Conservation (phyloP, 495 filamentous ascomycete genomes). For the Hypomontagnella monticulosa region DNA sequence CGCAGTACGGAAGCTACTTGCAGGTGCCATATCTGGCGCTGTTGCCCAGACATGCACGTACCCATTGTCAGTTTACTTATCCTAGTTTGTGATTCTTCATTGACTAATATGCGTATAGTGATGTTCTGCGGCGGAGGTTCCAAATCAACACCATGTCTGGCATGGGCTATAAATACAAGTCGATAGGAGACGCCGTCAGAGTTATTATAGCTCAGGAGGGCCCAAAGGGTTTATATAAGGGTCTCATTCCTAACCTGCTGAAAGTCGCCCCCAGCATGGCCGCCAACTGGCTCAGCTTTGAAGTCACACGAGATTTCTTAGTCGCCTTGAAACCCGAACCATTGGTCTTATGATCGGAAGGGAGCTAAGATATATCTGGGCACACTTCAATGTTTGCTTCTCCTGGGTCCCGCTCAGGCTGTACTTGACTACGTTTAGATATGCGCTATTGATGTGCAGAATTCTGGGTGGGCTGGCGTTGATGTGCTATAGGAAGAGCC, state of each 20-base stretch:
- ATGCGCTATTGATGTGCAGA: slow-evolving; percentile 20
- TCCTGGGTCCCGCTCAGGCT: slow-evolving; percentile 25
- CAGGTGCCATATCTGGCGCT: slow-evolving; percentile 92
- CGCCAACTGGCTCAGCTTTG: slow-evolving; percentile 96
- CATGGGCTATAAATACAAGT: slow-evolving; percentile 96
- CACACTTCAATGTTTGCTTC: background rate
- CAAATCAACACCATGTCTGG: slow-evolving; percentile 99
- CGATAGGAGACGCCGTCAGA: slow-evolving; percentile 82
- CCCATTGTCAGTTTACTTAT: slow-evolving; percentile 78
- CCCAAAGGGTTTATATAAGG: slow-evolving; percentile 82
- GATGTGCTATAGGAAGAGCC: slow-evolving; percentile 14
- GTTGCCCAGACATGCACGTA: slow-evolving; percentile 98
- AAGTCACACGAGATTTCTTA: slow-evolving; percentile 88
- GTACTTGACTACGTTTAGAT: slow-evolving; percentile 36
- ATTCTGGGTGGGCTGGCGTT: slow-evolving; percentile 13
- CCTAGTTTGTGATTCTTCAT: background rate
- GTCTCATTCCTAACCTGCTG: slow-evolving; percentile 89
- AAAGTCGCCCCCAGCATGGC: slow-evolving; percentile 99
- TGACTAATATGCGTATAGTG: slow-evolving; percentile 61
- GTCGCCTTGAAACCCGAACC: slow-evolving; percentile 62
- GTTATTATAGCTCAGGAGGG: slow-evolving; percentile 83
- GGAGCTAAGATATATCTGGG: slow-evolving; percentile 9
- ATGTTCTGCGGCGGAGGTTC: slow-evolving; percentile 94
- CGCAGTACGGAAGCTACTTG: slow-evolving; percentile 80
- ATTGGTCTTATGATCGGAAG: slow-evolving; percentile 27